Conservation (phyloP, 2,329 filamentous ascomycete species). For the Xylariaceae sp. region DNA sequence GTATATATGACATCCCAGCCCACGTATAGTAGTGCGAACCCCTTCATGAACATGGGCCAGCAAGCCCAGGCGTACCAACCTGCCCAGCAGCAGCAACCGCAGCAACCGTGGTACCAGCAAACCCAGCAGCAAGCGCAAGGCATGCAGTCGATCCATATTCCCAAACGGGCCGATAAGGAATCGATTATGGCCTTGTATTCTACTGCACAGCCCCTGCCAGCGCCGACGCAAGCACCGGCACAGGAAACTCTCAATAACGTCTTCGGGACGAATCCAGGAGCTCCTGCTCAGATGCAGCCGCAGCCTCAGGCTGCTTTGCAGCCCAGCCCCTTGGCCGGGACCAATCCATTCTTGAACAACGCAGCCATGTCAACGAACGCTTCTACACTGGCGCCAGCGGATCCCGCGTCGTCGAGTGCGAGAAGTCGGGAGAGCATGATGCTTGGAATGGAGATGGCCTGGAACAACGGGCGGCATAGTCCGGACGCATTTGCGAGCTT, state of each 20-base stretch:
- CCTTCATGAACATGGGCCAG: conserved; percentile 33
- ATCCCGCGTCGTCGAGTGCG: conserved; percentile 31
- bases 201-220: conserved; percentile 48
- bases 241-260: conserved; percentile 22
- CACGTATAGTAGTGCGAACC: conserved; percentile 30
- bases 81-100: conserved; percentile 1
- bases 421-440: conserved; percentile 68
- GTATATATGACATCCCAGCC: conserved; percentile 30
- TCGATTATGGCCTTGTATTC: conserved; percentile 73
- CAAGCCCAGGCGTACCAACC: conserved; percentile 28
- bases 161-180: conserved; percentile 58
- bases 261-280: conserved; percentile 25
- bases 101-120: conserved; percentile 18
- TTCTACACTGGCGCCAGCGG: conserved; percentile 23
- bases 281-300: conserved; percentile 22
- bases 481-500: conserved; percentile 75
- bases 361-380: conserved; percentile 21
- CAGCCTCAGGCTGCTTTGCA: conserved; percentile 21
- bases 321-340: conserved; percentile 36
- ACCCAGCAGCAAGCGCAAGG: conserved; percentile 21
- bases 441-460: conserved; percentile 58
- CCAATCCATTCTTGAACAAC: conserved; percentile 52
- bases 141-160: conserved; percentile 36
- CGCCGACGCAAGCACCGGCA: conserved; percentile 30
- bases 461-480: conserved; percentile 67